Conservation (phyloP, 305 asterid species). For the Vinca major region DNA sequence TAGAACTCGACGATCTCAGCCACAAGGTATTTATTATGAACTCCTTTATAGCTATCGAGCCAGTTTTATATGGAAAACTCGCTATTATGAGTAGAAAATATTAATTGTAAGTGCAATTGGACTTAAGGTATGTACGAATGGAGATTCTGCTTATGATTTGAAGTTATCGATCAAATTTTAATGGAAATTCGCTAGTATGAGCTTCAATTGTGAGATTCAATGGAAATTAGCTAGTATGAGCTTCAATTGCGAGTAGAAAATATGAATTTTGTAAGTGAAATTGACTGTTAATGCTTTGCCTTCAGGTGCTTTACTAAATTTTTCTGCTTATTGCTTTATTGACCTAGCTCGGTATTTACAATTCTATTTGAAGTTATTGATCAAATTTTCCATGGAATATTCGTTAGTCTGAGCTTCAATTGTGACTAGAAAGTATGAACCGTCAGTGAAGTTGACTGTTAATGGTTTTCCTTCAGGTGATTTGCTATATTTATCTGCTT, state of each 20-base stretch:
- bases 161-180: neutral
- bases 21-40: conserved; percentile 21
- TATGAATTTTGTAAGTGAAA: no score
- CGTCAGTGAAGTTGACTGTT: neutral
- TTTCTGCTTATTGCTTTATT: no score
- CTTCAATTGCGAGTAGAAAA: no score
- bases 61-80: no score
- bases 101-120: no score
- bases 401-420: neutral
- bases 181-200: neutral
- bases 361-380: no score
- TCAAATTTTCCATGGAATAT: neutral
- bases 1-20: conserved; percentile 45
- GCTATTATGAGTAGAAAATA: no score
- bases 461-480: neutral
- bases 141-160: neutral
- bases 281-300: no score
- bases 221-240: neutral
- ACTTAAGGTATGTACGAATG: conserved; percentile 18
- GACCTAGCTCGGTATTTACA: no score
- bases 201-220: no score
- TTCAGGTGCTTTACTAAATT: no score
- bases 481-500: neutral
- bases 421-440: neutral
- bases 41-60: no score